Conservation (phyloP, 352 stramenopile genomes). For the Phytophthora boehmeriae region DNA sequence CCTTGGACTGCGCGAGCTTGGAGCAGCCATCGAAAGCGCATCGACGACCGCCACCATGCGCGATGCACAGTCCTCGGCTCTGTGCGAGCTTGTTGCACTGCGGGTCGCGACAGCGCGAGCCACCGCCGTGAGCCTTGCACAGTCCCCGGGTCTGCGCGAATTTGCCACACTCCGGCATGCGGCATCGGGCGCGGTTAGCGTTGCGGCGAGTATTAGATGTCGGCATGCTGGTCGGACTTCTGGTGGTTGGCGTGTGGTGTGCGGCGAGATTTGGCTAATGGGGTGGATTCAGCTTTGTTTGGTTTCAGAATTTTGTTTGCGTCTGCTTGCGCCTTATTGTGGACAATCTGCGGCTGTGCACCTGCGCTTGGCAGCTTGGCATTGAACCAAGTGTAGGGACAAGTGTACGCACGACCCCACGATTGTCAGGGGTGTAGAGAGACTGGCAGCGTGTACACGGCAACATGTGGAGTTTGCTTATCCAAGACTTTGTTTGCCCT, state of each 20-base stretch:
- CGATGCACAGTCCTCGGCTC: slow-evolving; percentile 76
- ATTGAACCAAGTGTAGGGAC: slow-evolving; percentile 1
- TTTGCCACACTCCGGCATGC: slow-evolving; percentile 69
- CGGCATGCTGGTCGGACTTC: slow-evolving; percentile 38
- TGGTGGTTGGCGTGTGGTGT: neutral
- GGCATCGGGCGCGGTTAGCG: slow-evolving; percentile 71
- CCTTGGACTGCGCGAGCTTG: slow-evolving; percentile 77
- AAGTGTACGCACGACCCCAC: slow-evolving; percentile 34
- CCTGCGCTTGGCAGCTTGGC: neutral
- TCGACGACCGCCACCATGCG: slow-evolving; percentile 71
- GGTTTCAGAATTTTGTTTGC: slow-evolving; percentile 35
- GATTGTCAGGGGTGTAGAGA: slow-evolving; percentile 15
- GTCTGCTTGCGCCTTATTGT: neutral
- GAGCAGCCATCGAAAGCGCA: slow-evolving; percentile 69
- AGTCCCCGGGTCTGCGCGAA: slow-evolving; percentile 79
- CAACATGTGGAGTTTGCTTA: neutral
- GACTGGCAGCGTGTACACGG: slow-evolving; percentile 11
- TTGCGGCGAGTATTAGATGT: slow-evolving; percentile 45
- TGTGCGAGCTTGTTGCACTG: slow-evolving; percentile 80
- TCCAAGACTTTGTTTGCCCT: neutral
- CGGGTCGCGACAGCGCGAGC: slow-evolving; percentile 74
- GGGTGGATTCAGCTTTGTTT: neutral
- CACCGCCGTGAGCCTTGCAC: slow-evolving; percentile 84
- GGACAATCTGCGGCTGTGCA: neutral
- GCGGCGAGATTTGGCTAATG: slow-evolving; percentile 30